Evolutionary conservation across 2,329 filamentous ascomycete genomes (phyloP).

Genomic region (Epichloe aotearoae): DNA sequence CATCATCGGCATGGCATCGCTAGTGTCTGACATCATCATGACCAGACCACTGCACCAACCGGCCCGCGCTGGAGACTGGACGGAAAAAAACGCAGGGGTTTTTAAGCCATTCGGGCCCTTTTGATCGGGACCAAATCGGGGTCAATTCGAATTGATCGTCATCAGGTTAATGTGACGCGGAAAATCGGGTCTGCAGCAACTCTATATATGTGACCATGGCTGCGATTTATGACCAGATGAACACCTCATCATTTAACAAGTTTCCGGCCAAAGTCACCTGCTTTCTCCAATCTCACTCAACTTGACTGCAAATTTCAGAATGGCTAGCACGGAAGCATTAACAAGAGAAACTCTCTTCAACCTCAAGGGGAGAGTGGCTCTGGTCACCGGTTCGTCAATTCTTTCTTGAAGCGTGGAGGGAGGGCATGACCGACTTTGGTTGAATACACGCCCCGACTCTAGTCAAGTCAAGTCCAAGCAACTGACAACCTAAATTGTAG

Average conservation of each 20-base stretch:
- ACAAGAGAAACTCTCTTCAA: slow-evolving; percentile 27
- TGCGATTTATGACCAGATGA: neutral
- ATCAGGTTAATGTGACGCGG: neutral
- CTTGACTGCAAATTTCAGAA: neutral
- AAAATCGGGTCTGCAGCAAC: neutral
- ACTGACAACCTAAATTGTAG: slow-evolving; percentile 10
- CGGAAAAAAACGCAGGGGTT: neutral
- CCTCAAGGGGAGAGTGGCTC: slow-evolving; percentile 27
- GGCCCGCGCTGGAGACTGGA: neutral
- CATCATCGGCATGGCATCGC: neutral
- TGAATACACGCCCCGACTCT: too few relatives aligned
- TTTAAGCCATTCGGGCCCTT: neutral
- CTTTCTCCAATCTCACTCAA: neutral
- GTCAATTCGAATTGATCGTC: neutral
- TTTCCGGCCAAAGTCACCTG: neutral
- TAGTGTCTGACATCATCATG: slow-evolving; percentile 3
- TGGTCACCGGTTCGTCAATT: slow-evolving; percentile 26
- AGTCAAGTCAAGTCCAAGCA: neutral
- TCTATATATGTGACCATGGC: neutral
- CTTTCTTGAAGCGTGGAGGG: too few relatives aligned
- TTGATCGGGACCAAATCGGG: neutral
- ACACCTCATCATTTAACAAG: neutral
- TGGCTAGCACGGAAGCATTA: slow-evolving; percentile 14
- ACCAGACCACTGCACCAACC: neutral
- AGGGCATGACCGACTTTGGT: too few relatives aligned